Conservation (phyloP, 2,329 filamentous ascomycete genomes). For the Sclerotinia minor region DNA sequence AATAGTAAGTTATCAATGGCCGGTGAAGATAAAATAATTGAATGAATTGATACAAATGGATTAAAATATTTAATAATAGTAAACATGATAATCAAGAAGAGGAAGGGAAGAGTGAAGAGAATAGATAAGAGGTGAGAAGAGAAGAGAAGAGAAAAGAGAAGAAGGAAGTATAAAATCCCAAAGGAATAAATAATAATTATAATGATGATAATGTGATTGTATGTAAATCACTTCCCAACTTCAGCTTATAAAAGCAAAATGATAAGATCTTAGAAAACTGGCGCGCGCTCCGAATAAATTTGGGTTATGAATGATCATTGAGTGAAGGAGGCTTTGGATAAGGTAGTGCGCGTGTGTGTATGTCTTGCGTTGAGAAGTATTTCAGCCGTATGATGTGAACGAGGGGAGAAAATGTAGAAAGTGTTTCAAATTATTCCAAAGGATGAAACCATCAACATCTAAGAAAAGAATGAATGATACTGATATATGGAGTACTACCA, state of each 20-base stretch:
- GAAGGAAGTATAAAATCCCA: background rate
- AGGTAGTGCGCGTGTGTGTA: background rate
- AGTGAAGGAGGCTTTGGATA: background rate
- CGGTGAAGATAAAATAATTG: conserved; percentile 24
- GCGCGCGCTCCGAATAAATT: conserved; percentile 7
- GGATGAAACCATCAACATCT: background rate
- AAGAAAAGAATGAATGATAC: conserved; percentile 1
- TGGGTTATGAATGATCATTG: background rate
- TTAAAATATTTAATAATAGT: background rate
- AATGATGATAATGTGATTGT: conserved; percentile 4
- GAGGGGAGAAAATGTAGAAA: background rate
- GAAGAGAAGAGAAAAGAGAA: background rate
- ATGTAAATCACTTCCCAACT: conserved; percentile 3
- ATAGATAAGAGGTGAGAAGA: background rate
- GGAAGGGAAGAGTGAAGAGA: background rate
- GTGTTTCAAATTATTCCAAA: conserved; percentile 11
- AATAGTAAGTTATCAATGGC: conserved; percentile 29
- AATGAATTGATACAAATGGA: conserved; percentile 13
- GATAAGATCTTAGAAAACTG: background rate
- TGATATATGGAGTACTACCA: too few species aligned
- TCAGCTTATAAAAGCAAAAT: background rate
- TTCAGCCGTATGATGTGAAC: background rate
- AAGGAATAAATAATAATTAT: background rate
- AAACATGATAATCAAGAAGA: conserved; percentile 17
- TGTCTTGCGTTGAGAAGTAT: background rate